Base-by-base conservation (phyloP, 1,139 yeast species). In the Geotrichum armillariae region DNA sequence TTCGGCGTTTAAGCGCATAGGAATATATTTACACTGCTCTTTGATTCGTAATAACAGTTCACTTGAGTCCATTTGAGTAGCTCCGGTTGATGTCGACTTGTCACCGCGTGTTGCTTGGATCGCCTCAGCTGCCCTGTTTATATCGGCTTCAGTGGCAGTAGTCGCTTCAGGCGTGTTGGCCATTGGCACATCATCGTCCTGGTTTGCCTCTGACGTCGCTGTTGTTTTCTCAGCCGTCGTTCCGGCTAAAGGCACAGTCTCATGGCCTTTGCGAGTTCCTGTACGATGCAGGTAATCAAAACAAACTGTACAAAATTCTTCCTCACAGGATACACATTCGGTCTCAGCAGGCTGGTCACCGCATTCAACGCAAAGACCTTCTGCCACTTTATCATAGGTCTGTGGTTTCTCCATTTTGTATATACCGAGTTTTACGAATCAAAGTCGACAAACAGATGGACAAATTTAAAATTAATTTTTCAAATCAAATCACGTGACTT, bases 301-400 rank as follows among this genome's bases (percentile, higher is more conserved):
- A 62, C 91, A 84, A 1, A 83, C 85, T 33, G 75, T 72, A 63
- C 91, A 84, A 57, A 81, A 84, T 18, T 72, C 72, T 59, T 84
- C 91, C 33, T 76, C 77, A 64, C 91, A 84, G 46, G 73, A 73
- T 31, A 66, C 61, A 64, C 91, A 84, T 31, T 69, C 64, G 11
- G 80, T 65, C 57, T 82, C 86, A 4, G 77, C 70, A 27, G 85
- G 82, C 79, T 81, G 85, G 60, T 84, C 87, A 31, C 78, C 78
- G 63, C 91, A 84, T 57, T 83, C 90, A 12, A 79, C 72, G 65
- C 91, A 83, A 36, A 76, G 66, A 6, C 41, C 40, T 23, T 36
- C 33, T 18, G 33, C 33, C 18, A 14, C 33, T 3, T 4, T 12
- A 3, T 38, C 33, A 11, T 38, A 31, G 33, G 20, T 7, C n/a